Base-by-base conservation (phyloP, 768 basidiomycete genomes). In the Dentipellis fragilis region DNA sequence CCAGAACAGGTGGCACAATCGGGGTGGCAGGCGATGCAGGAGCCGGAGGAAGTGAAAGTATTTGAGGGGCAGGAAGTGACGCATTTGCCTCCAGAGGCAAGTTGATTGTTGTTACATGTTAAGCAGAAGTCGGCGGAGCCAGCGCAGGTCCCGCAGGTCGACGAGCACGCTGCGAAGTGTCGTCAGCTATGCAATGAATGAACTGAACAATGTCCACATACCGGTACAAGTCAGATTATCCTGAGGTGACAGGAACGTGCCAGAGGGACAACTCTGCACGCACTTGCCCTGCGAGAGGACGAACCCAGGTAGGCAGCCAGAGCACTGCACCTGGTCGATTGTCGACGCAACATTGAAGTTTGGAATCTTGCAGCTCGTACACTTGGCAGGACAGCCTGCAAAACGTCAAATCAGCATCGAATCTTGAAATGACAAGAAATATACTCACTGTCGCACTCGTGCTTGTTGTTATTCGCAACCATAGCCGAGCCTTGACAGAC, bases 1-100 rank as follows among this genome's bases (percentile, higher is more conserved):
- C 89, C 90, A 21, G 82, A 81, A 69, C 93, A 95, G 1, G 85
- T 83, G 14, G 80, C 81, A 64, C 92, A 95, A 65, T 94, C 93
- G 0, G 89, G 82, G 57, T 94, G 91, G 67, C 93, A 95, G 5
- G 83, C 62, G 54, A 81, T 64, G 71, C 92, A 94, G 23, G 79
- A 69, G 21, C 82, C 80, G 34, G 80, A 75, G 10, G 86, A 78
- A 52, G 75, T 70, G 70, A 92, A 85, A 1, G 83, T 80, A 57
- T 80, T 81, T 39, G 83, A 76, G 0, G 92, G 89, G 64, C 91
- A 94, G 5, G 80, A 77, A 16, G 79, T 71, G 48, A 88, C 80
- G 64, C 92, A 95, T 67, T 81, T 80, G 10, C 92, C 92, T 34
- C 72, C 69, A 11, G 81, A 80, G 22, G 87, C 88, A 17, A 91